Conservation (phyloP, 768 basidiomycete species). For the Xerocomus spinulosus region DNA sequence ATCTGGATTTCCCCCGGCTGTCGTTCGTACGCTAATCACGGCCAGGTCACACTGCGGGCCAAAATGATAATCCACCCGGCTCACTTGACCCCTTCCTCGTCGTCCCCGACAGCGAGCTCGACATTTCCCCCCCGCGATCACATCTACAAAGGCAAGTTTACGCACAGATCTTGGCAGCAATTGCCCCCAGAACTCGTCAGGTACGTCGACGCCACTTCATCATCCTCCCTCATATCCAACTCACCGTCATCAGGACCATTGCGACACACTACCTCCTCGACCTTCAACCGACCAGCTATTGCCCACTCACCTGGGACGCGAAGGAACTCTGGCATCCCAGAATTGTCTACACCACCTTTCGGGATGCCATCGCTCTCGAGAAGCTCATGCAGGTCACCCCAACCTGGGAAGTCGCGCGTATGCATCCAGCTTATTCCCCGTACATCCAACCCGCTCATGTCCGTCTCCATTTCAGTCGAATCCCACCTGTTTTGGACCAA, state of each 20-base stretch:
- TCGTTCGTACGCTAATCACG: conserved; percentile 36
- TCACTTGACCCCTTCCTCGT: conserved; percentile 10
- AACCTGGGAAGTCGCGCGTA: conserved; percentile 56
- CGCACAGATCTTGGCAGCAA: conserved; percentile 57
- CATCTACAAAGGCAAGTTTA: conserved; percentile 55
- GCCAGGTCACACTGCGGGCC: conserved; percentile 35
- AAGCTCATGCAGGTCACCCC: conserved; percentile 60
- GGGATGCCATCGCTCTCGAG: conserved; percentile 59
- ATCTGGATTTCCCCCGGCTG: conserved; percentile 34
- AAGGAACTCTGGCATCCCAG: conserved; percentile 57
- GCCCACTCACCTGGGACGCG: conserved; percentile 45
- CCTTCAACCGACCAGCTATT: conserved; percentile 39
- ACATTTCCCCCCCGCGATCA: conserved; percentile 17
- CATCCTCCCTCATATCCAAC: conserved; percentile 7
- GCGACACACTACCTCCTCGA: conserved; percentile 52
- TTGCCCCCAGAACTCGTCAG: conserved; percentile 58
- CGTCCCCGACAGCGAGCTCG: conserved; percentile 15
- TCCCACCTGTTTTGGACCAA: conserved; percentile 68
- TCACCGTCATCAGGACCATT: conserved; percentile 19
- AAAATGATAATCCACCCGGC: conserved; percentile 29
- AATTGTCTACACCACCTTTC: conserved; percentile 57
- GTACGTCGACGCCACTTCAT: conserved; percentile 39
- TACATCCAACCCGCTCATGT: conserved; percentile 7
- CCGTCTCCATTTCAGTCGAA: conserved; percentile 45
- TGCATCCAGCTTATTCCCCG: conserved; percentile 26